phyloP scores from a whole-genome alignment of 2,329 filamentous ascomycete species.

The Fusarium torulosum region DNA sequence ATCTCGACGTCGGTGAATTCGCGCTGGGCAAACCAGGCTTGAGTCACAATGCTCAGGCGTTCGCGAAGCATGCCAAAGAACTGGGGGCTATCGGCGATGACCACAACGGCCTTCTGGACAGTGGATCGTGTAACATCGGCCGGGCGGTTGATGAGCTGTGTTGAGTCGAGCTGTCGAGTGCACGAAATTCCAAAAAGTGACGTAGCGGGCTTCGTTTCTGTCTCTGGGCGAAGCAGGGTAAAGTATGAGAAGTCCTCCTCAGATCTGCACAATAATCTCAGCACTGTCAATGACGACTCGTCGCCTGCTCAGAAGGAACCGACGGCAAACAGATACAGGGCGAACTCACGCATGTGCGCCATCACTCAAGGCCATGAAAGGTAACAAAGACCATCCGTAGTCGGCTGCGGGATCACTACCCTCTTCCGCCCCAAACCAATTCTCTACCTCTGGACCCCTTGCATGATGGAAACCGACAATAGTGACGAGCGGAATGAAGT shows the following conservation, averaged over 20 bases:
- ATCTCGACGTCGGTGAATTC: slow-evolving; percentile 96
- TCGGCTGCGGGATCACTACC: slow-evolving; percentile 82
- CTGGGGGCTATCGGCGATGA: slow-evolving; percentile 91
- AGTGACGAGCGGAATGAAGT: slow-evolving; percentile 77
- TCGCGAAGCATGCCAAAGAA: slow-evolving; percentile 92
- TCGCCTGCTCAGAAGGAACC: not conserved
- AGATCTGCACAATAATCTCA: slow-evolving; percentile 68
- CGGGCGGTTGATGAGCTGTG: slow-evolving; percentile 80
- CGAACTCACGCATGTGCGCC: slow-evolving; percentile 87
- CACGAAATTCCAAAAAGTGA: slow-evolving; percentile 97
- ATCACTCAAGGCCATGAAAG: slow-evolving; percentile 97
- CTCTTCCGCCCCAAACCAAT: slow-evolving; percentile 84
- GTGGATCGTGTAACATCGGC: slow-evolving; percentile 96
- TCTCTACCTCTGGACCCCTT: slow-evolving; percentile 90
- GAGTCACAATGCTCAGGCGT: slow-evolving; percentile 89
- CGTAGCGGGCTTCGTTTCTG: slow-evolving; percentile 69
- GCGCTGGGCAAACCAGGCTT: slow-evolving; percentile 94
- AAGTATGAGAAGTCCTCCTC: slow-evolving; percentile 99
- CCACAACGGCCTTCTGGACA: slow-evolving; percentile 97
- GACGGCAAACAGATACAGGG: not conserved
- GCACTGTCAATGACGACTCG: slow-evolving; percentile 14
- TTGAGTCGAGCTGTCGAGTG: slow-evolving; percentile 88
- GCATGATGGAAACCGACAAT: slow-evolving; percentile 90
- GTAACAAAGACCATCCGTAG: slow-evolving; percentile 91
- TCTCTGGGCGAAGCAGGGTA: slow-evolving; percentile 79